A percentile compares a stretch with the other conserved stretches of the same genome.
phyloP scores from a whole-genome alignment of 2,329 filamentous ascomycete species.

The Mycosphaerella sp. region DNA sequence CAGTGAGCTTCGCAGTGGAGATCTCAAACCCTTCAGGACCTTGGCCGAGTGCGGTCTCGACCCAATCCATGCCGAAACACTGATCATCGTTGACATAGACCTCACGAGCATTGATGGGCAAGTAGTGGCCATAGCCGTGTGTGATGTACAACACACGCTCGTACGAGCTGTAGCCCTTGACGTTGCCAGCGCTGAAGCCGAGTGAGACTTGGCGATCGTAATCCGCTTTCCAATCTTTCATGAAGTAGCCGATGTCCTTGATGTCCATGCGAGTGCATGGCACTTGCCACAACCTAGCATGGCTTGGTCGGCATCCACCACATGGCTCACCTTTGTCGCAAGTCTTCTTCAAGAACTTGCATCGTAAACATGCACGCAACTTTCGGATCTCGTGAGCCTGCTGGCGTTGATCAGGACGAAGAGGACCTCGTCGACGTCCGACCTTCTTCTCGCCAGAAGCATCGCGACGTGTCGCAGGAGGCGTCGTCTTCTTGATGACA shows the following conservation, averaged over 20 bases:
- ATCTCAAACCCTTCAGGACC: conserved; percentile 71
- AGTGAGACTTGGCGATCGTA: conserved; percentile 84
- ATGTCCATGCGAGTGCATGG: conserved; percentile 97
- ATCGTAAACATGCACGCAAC: conserved; percentile 83
- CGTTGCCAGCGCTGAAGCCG: conserved; percentile 87
- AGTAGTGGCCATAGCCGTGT: conserved; percentile 87
- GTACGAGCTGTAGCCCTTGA: conserved; percentile 69
- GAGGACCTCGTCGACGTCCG: conserved; percentile 78
- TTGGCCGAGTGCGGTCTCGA: conserved; percentile 66
- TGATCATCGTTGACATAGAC: conserved; percentile 87
- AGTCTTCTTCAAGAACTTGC: conserved; percentile 99
- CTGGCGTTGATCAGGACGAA: conserved; percentile 88
- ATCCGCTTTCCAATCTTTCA: conserved; percentile 99
- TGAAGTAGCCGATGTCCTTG: conserved; percentile 96
- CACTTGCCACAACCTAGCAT: conserved; percentile 93
- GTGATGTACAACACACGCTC: conserved; percentile 80
- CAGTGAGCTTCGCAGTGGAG: conserved; percentile 80
- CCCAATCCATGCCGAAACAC: conserved; percentile 91
- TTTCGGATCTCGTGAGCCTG: conserved; percentile 97
- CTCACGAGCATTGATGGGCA: conserved; percentile 89
- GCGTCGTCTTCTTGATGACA: conserved; percentile 61
- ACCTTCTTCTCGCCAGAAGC: conserved; percentile 78
- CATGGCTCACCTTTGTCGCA: conserved; percentile 97
- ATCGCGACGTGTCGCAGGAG: conserved; percentile 67
- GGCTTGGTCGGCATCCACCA: conserved; percentile 88